Evolutionary conservation across 1,139 yeast species (phyloP).

Genomic region (Geotrichum klebahnii): DNA sequence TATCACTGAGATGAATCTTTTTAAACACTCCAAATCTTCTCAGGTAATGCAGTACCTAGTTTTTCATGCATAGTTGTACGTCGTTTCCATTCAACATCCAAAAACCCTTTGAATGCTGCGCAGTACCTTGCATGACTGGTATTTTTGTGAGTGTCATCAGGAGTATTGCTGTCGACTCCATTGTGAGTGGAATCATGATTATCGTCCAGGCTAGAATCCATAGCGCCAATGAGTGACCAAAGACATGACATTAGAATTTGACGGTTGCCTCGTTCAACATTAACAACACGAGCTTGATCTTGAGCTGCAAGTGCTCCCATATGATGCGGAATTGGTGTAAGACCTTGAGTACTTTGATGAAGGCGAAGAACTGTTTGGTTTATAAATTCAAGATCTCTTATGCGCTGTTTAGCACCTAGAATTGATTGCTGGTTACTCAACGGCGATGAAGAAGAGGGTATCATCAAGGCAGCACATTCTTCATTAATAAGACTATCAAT

Average conservation of each 20-base stretch:
- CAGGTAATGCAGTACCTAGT: constrained; percentile 13
- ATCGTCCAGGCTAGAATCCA: no score
- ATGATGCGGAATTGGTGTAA: constrained; percentile 7
- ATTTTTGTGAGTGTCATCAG: background rate
- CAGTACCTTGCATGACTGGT: background rate
- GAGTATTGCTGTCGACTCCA: background rate
- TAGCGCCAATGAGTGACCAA: constrained; percentile 19
- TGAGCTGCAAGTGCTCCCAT: background rate
- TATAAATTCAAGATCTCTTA: constrained; percentile 7
- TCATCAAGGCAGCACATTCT: constrained; percentile 8
- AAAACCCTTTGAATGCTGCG: constrained; percentile 11
- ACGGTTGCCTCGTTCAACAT: constrained; percentile 18
- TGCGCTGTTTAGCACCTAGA: background rate
- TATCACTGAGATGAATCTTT: no score
- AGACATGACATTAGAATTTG: constrained; percentile 14
- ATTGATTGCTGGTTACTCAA: background rate
- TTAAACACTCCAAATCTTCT: constrained; percentile 13
- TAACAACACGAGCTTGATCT: constrained; percentile 18
- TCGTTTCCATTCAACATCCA: constrained; percentile 19
- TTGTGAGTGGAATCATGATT: no score
- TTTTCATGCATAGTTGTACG: constrained; percentile 15
- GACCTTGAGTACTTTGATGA: constrained; percentile 11
- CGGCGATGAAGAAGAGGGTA: background rate
- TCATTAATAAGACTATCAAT: constrained; percentile 20
- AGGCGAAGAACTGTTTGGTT: constrained; percentile 13